Evolutionary conservation across 306 rosid species (phyloP).

Genomic region (Cicer judaicum): DNA sequence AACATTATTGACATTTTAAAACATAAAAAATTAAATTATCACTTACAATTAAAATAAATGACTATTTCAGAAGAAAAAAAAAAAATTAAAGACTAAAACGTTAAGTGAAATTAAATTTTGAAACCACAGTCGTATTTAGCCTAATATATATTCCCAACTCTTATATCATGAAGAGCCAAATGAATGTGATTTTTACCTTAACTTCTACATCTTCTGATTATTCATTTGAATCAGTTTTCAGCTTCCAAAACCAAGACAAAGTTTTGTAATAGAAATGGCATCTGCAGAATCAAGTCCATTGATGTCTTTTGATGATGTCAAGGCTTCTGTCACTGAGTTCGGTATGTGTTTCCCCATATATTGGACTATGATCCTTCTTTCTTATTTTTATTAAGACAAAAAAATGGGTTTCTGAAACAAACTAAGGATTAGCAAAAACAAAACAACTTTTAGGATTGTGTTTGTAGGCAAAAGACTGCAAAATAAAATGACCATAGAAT

Average conservation of each 20-base stretch:
- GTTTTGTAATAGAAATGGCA: conserved; percentile 10
- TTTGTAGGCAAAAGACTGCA: background rate
- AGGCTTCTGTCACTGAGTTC: conserved; percentile 44
- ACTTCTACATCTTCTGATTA: conserved; percentile 2
- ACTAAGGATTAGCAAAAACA: no score
- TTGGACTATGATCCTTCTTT: background rate
- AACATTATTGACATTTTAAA: no score
- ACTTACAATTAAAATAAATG: no score
- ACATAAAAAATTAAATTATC: no score
- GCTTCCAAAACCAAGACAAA: conserved; percentile 3
- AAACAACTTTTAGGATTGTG: background rate
- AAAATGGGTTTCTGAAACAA: no score
- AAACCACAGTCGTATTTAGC: no score
- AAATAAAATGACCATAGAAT: no score
- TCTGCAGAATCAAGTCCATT: conserved; percentile 9
- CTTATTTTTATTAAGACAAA: background rate
- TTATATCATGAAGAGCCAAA: background rate
- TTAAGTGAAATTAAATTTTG: no score
- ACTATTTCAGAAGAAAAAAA: no score
- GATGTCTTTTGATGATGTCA: conserved; percentile 35
- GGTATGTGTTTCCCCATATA: conserved; percentile 39
- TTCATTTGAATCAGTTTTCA: conserved; percentile 20
- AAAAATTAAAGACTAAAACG: no score
- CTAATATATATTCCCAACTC: conserved; percentile 10
- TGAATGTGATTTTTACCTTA: conserved; percentile 1